Conservation (phyloP, 1,284 basidiomycete genomes). For the Austropuccinia psidii region DNA sequence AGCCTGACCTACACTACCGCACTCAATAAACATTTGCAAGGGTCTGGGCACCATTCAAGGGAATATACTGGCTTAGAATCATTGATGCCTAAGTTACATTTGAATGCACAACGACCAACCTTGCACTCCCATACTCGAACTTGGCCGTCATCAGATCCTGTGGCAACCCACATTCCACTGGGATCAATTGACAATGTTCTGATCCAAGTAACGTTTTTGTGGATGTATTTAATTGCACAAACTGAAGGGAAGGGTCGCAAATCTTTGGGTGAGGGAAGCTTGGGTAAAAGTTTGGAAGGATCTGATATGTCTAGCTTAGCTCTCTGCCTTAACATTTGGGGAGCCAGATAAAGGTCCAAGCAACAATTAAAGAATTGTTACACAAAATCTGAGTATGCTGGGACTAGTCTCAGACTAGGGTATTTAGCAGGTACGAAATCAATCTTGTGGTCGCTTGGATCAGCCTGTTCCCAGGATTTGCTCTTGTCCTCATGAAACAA, state of each 20-base stretch:
- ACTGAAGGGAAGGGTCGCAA: constrained; percentile 91
- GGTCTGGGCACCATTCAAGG: constrained; percentile 87
- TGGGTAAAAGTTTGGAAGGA: constrained; percentile 82
- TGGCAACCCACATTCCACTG: constrained; percentile 81
- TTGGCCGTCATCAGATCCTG: constrained; percentile 81
- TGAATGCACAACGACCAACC: constrained; percentile 79
- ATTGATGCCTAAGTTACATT: constrained; percentile 73
- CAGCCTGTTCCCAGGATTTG: constrained; percentile 72
- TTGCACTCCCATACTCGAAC: constrained; percentile 90
- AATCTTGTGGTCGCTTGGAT: constrained; percentile 82
- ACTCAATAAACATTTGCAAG: constrained; percentile 70
- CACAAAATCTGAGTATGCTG: constrained; percentile 84
- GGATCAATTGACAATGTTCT: constrained; percentile 75
- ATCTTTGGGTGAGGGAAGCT: constrained; percentile 87
- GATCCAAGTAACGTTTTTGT: constrained; percentile 59
- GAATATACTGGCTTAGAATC: constrained; percentile 58
- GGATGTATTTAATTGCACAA: constrained; percentile 64
- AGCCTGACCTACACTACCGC: constrained; percentile 71
- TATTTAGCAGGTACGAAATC: constrained; percentile 87
- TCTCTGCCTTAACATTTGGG: constrained; percentile 65
- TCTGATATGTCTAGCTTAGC: constrained; percentile 64
- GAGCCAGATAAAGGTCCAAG: constrained; percentile 93
- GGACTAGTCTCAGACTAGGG: constrained; percentile 74
- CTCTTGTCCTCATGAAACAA: constrained; percentile 80
- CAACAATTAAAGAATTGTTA: constrained; percentile 90